Evolutionary conservation across 768 basidiomycete genomes (phyloP), one percentile per base, ranked within the genome.

Genomic region (Hygrophoropsis aurantiaca): DNA sequence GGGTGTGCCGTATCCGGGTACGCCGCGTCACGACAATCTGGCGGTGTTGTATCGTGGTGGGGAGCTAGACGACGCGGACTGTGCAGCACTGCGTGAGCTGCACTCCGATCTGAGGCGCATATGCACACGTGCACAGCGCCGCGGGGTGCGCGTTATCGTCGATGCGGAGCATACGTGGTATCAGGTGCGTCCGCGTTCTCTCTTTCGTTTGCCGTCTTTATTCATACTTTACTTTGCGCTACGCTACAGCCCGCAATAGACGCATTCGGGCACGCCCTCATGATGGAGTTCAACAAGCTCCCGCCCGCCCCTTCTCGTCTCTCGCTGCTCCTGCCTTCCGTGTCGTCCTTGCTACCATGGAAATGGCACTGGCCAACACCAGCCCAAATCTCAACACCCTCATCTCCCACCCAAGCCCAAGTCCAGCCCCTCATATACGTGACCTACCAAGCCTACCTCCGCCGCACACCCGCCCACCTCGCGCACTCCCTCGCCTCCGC

Each of bases 361-460:
- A n/a, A n/a, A n/a, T n/a, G n/a, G n/a, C n/a, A n/a, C n/a, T n/a
- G n/a, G n/a, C n/a, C n/a, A n/a, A n/a, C n/a, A n/a, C n/a, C n/a
- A n/a, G n/a, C n/a, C n/a, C n/a, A n/a, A n/a, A n/a, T n/a, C n/a
- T n/a, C n/a, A n/a, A n/a, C n/a, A n/a, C n/a, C n/a, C n/a, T n/a
- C n/a, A n/a, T n/a, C n/a, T 26, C 25, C 40, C n/a, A 24, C 23
- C 5, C 8, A 35, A 6, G 44, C 33, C 4, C 44, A 52, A n/a
- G 66, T 80, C 4, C 81, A 83, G 45, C 90, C 91, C 0, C 70
- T 92, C 4, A 67, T 93, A 1, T 94, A 94, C 63, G 84, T 79
- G 2, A 97, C 94, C 0, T 92, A 84, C 67, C 94, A 97, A 61
- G 87, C 91, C 0, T 97, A 95, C 66, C 78, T 97, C 19, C 79